These are phyloP conservation scores for Lentinula novae-zelandiae DNA, from an alignment of 1,284 basidiomycete genomes.

Conservation along the genomic window DNA sequence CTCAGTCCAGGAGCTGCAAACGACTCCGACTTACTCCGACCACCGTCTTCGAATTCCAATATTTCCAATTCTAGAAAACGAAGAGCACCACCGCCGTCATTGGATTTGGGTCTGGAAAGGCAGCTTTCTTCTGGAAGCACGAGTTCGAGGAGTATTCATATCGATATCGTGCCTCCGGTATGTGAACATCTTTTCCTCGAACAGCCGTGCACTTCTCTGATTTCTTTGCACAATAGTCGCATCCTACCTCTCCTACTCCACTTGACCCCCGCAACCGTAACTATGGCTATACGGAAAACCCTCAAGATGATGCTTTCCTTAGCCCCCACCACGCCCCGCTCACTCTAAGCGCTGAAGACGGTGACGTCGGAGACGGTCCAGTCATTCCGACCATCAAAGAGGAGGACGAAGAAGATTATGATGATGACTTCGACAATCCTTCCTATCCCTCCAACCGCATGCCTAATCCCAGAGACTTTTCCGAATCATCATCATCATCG, in stretches of 20 bases:
- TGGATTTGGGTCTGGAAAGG: background rate
- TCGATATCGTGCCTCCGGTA: slow-evolving; percentile 8
- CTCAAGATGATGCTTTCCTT: slow-evolving; percentile 5
- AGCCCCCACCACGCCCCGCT: slow-evolving; percentile 7
- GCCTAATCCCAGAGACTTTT: background rate
- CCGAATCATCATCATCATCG: background rate
- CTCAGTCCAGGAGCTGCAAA: background rate
- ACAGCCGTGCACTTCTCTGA: background rate
- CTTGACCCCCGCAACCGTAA: background rate
- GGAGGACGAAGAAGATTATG: background rate
- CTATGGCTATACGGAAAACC: background rate
- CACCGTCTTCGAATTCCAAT: background rate
- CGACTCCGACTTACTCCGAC: background rate
- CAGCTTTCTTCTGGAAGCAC: slow-evolving; percentile 8
- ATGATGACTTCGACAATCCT: too few species aligned
- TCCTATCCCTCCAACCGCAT: too few species aligned
- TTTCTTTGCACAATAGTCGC: background rate
- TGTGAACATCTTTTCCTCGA: background rate
- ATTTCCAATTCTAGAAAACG: background rate
- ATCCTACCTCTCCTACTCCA: background rate
- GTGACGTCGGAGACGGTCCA: slow-evolving; percentile 3
- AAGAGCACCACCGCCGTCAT: background rate
- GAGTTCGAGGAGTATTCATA: slow-evolving; percentile 5
- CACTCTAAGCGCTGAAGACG: background rate
- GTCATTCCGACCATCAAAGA: slow-evolving; percentile 5